Evolutionary conservation across 2,329 filamentous ascomycete species (phyloP), one percentile per base, ranked within the genome.

Genomic region (Eurotiales sp.): DNA sequence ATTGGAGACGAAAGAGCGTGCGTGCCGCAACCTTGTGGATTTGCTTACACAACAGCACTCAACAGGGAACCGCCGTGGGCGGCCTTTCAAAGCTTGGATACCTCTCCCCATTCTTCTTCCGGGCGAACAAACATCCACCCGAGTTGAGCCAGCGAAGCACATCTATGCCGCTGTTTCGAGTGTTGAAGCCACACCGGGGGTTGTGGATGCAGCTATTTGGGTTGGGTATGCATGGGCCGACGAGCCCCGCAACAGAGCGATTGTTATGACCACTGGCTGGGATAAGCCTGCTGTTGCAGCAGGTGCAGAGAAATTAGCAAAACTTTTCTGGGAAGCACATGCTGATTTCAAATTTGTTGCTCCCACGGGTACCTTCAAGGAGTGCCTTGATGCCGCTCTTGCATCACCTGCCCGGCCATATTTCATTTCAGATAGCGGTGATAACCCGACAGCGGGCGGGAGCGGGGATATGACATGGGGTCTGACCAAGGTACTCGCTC

Each of bases 191-290:
- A 53, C 55, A 8, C 57, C 68, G 0, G 73, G 71, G 0, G 64
- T 80, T 1, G 62, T 79, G 11, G 78, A 81, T 57, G 77, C 77
- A 0, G 76, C 76, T 0, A 70, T 80, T 23, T 81, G 78, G 77
- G 77, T 80, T 0, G 78, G 78, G 2, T 81, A 81, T 55, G 73
- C 77, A 1, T 80, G 78, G 78, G 78, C 78, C 0, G 78, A 81
- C 53, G 77, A 79, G 58, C 76, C 75, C 19, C 69, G 78, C 17
- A 78, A 80, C 52, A 69, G 74, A 6, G 78, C 77, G 0, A 73
- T 64, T 2, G 70, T 80, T 3, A 69, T 80, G 4, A 76, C 77
- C 0, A 80, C 77, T 0, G 78, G 78, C 10, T 79, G 77, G 77
- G 68, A 78, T 40, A 55, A 68, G 45, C 55, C 60, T 1, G 64